Base-by-base conservation (phyloP, 805 yeast genomes). In the Saturnispora sanitii region DNA sequence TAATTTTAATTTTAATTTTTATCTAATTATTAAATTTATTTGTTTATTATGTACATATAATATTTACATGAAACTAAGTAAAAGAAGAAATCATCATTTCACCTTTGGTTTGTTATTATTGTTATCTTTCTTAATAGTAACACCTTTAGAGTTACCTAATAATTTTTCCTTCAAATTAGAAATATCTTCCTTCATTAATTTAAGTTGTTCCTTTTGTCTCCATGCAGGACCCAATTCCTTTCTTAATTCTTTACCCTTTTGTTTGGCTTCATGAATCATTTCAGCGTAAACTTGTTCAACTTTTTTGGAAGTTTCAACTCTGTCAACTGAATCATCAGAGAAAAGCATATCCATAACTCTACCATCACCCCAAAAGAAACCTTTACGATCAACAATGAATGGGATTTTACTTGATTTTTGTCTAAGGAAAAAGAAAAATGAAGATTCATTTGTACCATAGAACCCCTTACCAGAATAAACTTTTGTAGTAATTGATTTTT, bases 291-390 rank as follows among this genome's bases (percentile, higher is more conserved):
- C 40, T 28, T 50, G 54, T 41, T 58, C 63, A 35, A 57, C 54
- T 37, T 49, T 54, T 40, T 54, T 57, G 11, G 58, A 46, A 37
- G 71, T 73, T 56, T 83, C 90, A 3, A 92, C 88, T 44, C 73
- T 79, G 15, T 77, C 80, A n/a, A 83, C 56, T 1, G 82, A 61
- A 54, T 83, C 92, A 53, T 82, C 79, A 18, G 94, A 92, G 50
- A 85, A 81, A n/a, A 85, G 52, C 39, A 75, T 71, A 57, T 85
- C 95, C 60, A 79, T 81, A 2, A 85, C 81, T 44, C 95, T 68
- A 13, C 94, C 95, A 58, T 85, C 94, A 26, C 92, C 88, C 94
- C 94, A 85, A 63, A 82, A 85, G 67, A 86, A 85, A 11, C 94
- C 95, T 51, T 77, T 79, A 49, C 95, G 68, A 55, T 85, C 95